Percentiles rank a stretch among this genome's conserved stretches.
phyloP scores from a whole-genome alignment of 2,329 filamentous ascomycete species.

The Aspergillus neoniger region DNA sequence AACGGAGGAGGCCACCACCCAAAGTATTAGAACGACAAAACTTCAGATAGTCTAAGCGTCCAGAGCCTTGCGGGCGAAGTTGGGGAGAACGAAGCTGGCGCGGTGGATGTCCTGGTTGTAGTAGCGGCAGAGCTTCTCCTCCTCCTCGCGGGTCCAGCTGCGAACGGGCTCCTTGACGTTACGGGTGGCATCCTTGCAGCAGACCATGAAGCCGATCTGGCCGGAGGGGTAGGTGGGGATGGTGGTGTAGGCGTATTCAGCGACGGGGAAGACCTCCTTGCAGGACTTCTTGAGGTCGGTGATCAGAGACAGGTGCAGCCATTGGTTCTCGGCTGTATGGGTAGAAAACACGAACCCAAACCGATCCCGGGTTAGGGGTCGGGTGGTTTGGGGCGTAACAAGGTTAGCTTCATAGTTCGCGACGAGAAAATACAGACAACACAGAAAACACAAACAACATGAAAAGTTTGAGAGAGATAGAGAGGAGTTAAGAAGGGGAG shows the following conservation, averaged over 20 bases:
- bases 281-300: constrained; percentile 94
- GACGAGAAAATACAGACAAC: constrained; percentile 11
- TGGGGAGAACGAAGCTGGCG: constrained; percentile 90
- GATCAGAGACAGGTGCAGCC: constrained; percentile 95
- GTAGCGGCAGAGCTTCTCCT: constrained; percentile 91
- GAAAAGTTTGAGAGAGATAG: constrained; percentile 1
- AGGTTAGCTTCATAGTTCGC: constrained; percentile 27
- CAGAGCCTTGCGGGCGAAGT: constrained; percentile 79
- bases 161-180: constrained; percentile 85
- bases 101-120: constrained; percentile 97
- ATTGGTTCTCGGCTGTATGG: constrained; percentile 89
- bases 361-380: constrained; percentile 31
- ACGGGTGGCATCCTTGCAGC: constrained; percentile 86
- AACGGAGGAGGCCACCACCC: constrained; percentile 9
- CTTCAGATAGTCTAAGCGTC: constrained; percentile 25
- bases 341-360: constrained; percentile 32
- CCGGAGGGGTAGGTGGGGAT: constrained; percentile 98
- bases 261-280: constrained; percentile 94
- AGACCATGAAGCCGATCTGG: constrained; percentile 99
- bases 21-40: constrained; percentile 9
- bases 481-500: constrained; percentile 14
- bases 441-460: background rate
- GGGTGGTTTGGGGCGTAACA: constrained; percentile 33
- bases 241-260: constrained; percentile 97
- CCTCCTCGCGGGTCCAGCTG: constrained; percentile 79